These are phyloP conservation scores for Prinsepia uniflora DNA, from an alignment of 306 rosid genomes.

Conservation along the genomic window DNA sequence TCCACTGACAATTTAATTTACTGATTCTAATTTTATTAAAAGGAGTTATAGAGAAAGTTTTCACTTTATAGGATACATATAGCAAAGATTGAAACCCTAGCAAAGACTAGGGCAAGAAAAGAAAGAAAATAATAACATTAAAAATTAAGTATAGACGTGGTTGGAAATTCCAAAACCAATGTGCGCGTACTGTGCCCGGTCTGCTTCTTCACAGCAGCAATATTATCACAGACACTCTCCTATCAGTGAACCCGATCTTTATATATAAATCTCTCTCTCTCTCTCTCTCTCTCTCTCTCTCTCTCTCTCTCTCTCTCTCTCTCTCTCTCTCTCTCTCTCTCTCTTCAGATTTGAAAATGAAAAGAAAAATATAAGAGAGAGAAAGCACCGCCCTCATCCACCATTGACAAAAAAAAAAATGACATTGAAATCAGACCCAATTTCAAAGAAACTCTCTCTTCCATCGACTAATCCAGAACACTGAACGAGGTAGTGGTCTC, in stretches of 20 bases:
- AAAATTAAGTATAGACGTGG: conserved; percentile 11
- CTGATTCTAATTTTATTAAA: no score
- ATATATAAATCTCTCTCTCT: conserved; percentile 22
- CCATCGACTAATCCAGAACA: conserved; percentile 46
- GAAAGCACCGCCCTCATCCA: conserved; percentile 76
- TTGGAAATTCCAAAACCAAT: conserved; percentile 55
- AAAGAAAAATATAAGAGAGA: neutral
- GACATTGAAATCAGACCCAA: conserved; percentile 38
- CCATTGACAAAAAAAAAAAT: conserved; percentile 48
- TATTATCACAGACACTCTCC: neutral
- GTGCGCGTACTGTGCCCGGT: conserved; percentile 19
- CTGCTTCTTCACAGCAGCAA: conserved; percentile 48
- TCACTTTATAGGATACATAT: no score
- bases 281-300: conserved; percentile 8
- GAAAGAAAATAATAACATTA: neutral
- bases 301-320: neutral
- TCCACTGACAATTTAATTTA: no score
- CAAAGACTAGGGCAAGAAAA: neutral
- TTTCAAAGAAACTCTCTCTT: conserved; percentile 14
- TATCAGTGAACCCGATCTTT: neutral
- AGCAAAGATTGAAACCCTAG: neutral
- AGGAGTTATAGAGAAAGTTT: no score
- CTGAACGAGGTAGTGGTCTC: conserved; percentile 68
- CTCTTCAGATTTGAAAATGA: no score
- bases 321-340: conserved; percentile 13